phyloP scores from a whole-genome alignment of 31 red algal genomes.

The Asparagopsis taxiformis region DNA sequence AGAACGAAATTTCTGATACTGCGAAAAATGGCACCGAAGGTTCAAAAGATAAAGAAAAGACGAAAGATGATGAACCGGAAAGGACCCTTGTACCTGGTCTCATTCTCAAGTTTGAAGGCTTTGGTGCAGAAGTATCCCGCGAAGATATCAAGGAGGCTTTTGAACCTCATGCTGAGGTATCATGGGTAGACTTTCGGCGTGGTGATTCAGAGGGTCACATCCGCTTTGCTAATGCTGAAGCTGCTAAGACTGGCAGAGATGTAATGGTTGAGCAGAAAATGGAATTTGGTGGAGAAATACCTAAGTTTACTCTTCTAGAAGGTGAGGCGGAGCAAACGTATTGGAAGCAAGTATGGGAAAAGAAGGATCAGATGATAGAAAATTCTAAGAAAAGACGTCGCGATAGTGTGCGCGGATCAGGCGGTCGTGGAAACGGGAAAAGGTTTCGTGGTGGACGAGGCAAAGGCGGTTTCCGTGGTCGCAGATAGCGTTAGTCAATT shows the following conservation, averaged over 20 bases:
- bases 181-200: slow-evolving; percentile 81
- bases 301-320: slow-evolving; percentile 56
- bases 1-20: not conserved
- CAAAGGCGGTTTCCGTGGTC: slow-evolving; percentile 24
- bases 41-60: not conserved
- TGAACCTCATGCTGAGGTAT: slow-evolving; percentile 64
- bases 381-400: slow-evolving; percentile 59
- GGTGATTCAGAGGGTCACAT: slow-evolving; percentile 69
- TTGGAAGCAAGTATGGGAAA: slow-evolving; percentile 81
- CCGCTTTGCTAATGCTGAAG: slow-evolving; percentile 69
- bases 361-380: slow-evolving; percentile 61
- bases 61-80: not conserved
- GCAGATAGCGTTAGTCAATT: not conserved
- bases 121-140: slow-evolving; percentile 60
- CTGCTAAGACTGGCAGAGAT: slow-evolving; percentile 49
- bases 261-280: slow-evolving; percentile 15
- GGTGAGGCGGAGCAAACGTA: slow-evolving; percentile 83
- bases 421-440: slow-evolving; percentile 3
- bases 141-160: slow-evolving; percentile 88
- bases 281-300: slow-evolving; percentile 69
- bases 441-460: slow-evolving; percentile 17
- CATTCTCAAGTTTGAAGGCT: slow-evolving; percentile 76
- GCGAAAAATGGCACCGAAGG: not conserved
- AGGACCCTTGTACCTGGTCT: slow-evolving; percentile 54
- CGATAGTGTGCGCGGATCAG: slow-evolving; percentile 30